Conservation (phyloP, 176 grass and related monocot genomes). For the Bromus sterilis region DNA sequence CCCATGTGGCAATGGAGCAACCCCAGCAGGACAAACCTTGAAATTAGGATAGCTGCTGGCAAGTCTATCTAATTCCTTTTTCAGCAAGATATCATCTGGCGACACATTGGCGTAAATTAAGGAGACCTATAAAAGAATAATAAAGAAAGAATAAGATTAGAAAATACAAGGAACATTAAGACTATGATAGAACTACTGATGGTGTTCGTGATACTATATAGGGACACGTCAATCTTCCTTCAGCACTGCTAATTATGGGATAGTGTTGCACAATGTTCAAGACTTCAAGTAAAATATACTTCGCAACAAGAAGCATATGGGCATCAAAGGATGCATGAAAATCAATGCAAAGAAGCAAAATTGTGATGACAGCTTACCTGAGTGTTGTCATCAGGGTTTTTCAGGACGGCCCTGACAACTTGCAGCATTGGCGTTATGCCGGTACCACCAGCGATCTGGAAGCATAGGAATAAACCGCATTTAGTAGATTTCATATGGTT, state of each 20-base stretch:
- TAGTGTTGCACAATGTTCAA: neutral
- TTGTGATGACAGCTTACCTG: slow-evolving; percentile 42
- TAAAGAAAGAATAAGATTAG: slow-evolving; percentile 4
- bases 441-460: slow-evolving; percentile 81
- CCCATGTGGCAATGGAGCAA: neutral
- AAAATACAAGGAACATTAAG: neutral
- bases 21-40: slow-evolving; percentile 51
- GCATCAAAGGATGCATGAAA: neutral
- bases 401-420: slow-evolving; percentile 89
- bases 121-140: slow-evolving; percentile 56
- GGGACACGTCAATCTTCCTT: neutral
- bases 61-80: slow-evolving; percentile 85
- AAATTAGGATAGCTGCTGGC: slow-evolving; percentile 87
- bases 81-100: slow-evolving; percentile 93
- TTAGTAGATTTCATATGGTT: neutral
- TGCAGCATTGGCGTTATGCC: slow-evolving; percentile 98
- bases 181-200: neutral
- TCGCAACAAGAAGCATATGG: neutral
- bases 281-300: slow-evolving; percentile 11
- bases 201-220: neutral
- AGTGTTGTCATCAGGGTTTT: slow-evolving; percentile 94
- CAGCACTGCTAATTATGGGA: neutral
- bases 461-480: slow-evolving; percentile 14
- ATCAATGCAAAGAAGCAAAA: neutral
- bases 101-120: slow-evolving; percentile 93